A percentile compares a stretch with the other conserved stretches of the same genome.
These are phyloP conservation scores for Pyropia haitanensis DNA, from an alignment of 23 red algal genomes.

Conservation along the genomic window DNA sequence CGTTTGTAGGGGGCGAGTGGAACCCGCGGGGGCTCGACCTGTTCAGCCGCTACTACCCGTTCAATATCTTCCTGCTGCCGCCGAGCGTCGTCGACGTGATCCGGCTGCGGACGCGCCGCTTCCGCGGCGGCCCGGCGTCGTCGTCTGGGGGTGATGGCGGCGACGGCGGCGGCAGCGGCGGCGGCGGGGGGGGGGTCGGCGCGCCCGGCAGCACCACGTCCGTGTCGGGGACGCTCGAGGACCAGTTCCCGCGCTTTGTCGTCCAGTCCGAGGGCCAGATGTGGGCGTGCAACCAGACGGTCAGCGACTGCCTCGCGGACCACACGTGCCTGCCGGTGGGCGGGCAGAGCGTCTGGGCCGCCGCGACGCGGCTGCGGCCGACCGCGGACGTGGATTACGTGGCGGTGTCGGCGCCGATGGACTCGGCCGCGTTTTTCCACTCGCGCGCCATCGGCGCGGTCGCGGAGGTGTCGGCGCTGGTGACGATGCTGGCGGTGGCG, in stretches of 20 bases:
- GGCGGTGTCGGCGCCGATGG: slow-evolving; percentile 49
- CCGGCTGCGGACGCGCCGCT: slow-evolving; percentile 4
- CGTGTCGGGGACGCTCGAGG: slow-evolving; percentile 19
- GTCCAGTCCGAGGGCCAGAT: slow-evolving; percentile 43
- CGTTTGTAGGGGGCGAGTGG: too few species aligned
- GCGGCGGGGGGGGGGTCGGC: background rate
- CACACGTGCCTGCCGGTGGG: slow-evolving; percentile 56
- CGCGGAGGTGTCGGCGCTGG: slow-evolving; percentile 49
- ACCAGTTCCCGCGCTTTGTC: too few species aligned
- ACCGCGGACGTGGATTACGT: slow-evolving; percentile 6
- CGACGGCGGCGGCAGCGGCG: background rate
- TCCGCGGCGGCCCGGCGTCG: slow-evolving; percentile 1
- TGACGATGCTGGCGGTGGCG: slow-evolving; percentile 42
- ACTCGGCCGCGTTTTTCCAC: slow-evolving; percentile 55
- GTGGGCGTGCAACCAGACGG: slow-evolving; percentile 36
- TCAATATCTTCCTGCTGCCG: slow-evolving; percentile 49
- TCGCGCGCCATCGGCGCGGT: slow-evolving; percentile 29
- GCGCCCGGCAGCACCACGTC: background rate
- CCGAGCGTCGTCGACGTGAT: slow-evolving; percentile 8
- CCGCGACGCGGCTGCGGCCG: slow-evolving; percentile 2
- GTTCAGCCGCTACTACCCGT: slow-evolving; percentile 15
- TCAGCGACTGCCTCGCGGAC: slow-evolving; percentile 28
- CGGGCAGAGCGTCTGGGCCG: slow-evolving; percentile 46
- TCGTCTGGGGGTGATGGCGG: background rate
- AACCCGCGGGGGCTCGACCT: too few species aligned